Percentiles rank a stretch among this genome's conserved stretches.
Evolutionary conservation across 495 filamentous ascomycete species (phyloP).

Genomic region (Entonaema liquescens): DNA sequence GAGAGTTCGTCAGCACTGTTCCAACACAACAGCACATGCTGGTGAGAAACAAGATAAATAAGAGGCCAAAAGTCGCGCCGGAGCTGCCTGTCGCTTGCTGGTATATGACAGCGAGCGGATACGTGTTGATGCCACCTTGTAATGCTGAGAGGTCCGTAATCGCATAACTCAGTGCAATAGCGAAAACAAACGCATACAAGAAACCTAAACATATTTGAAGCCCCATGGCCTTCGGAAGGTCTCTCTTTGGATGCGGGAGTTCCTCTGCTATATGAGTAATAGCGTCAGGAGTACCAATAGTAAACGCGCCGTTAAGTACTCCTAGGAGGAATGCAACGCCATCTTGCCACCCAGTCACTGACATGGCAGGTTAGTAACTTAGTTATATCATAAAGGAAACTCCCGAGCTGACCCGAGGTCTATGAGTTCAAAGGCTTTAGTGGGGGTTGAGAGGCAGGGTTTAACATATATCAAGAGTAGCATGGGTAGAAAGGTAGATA

Average conservation of each 20-base stretch:
- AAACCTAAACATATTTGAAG: slow-evolving; percentile 68
- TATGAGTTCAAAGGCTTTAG: neutral
- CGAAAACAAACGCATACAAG: slow-evolving; percentile 75
- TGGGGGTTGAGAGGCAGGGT: neutral
- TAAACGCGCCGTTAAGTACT: slow-evolving; percentile 86
- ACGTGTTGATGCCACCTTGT: slow-evolving; percentile 64
- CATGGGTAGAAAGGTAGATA: no score
- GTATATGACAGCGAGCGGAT: slow-evolving; percentile 83
- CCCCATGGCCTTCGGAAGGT: slow-evolving; percentile 70
- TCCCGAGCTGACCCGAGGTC: neutral
- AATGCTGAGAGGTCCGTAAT: slow-evolving; percentile 71
- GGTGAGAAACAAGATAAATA: slow-evolving; percentile 74
- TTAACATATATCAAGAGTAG: no score
- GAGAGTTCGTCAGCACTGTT: slow-evolving; percentile 77
- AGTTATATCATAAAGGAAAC: neutral
- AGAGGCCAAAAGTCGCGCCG: slow-evolving; percentile 69
- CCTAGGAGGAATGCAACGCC: slow-evolving; percentile 83
- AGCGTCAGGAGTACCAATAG: slow-evolving; percentile 81
- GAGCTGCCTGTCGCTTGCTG: slow-evolving; percentile 71
- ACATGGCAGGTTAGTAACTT: slow-evolving; percentile 7
- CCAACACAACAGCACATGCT: slow-evolving; percentile 70
- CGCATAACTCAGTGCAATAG: slow-evolving; percentile 76
- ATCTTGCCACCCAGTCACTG: slow-evolving; percentile 69
- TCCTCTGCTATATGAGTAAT: slow-evolving; percentile 86
- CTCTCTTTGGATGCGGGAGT: slow-evolving; percentile 69